phyloP scores from a whole-genome alignment of 208 protist genomes.

The Leishmania turanica region DNA sequence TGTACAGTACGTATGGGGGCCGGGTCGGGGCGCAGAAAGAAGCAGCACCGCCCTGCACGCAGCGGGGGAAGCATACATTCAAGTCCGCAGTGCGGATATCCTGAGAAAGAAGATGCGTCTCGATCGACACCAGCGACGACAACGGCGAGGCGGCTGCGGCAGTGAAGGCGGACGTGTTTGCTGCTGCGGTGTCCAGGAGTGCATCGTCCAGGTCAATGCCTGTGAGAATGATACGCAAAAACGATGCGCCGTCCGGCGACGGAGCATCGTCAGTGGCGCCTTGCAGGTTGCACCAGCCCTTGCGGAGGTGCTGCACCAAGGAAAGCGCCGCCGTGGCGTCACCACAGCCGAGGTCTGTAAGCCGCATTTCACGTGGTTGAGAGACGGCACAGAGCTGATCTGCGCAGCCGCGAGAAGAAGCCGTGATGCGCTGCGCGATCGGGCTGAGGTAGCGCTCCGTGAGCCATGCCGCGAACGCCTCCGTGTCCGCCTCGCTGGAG shows the following conservation, averaged over 20 bases:
- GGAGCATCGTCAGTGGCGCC: neutral
- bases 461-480: conserved; percentile 45
- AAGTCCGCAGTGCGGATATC: conserved; percentile 43
- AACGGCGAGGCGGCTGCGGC: neutral
- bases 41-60: conserved; percentile 1
- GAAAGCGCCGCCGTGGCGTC: conserved; percentile 53
- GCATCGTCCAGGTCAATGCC: conserved; percentile 73
- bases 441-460: conserved; percentile 15
- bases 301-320: conserved; percentile 27
- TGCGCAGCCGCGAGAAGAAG: neutral
- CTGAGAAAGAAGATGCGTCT: conserved; percentile 32
- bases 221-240: conserved; percentile 12
- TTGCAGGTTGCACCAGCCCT: conserved; percentile 26
- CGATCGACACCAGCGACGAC: conserved; percentile 23
- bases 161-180: conserved; percentile 5
- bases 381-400: neutral
- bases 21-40: neutral
- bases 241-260: neutral
- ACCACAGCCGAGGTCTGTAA: conserved; percentile 77
- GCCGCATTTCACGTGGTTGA: conserved; percentile 21
- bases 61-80: conserved; percentile 38
- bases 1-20: conserved; percentile 47
- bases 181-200: conserved; percentile 40
- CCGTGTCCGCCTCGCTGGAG: conserved; percentile 37
- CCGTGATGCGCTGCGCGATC: neutral